Percentiles rank a stretch among this genome's conserved stretches.
phyloP scores from a whole-genome alignment of 352 stramenopile species.

The Aphanomyces euteiches region DNA sequence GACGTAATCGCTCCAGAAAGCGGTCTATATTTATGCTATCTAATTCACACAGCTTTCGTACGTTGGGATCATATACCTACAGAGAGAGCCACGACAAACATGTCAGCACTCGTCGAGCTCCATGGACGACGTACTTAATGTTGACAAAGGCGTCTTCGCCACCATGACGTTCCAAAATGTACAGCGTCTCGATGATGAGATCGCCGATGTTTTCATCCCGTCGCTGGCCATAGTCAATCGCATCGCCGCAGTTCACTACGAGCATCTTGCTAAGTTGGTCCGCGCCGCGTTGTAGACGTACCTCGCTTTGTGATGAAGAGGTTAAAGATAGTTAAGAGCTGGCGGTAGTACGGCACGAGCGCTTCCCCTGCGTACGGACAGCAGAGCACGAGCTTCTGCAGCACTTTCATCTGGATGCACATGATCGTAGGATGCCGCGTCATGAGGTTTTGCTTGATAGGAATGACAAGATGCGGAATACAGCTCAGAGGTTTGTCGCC shows the following conservation, averaged over 20 bases:
- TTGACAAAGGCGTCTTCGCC: constrained; percentile 89
- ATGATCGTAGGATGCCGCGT: constrained; percentile 53
- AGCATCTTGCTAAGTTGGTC: background rate
- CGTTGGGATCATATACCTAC: constrained; percentile 95
- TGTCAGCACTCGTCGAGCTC: background rate
- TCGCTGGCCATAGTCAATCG: constrained; percentile 88
- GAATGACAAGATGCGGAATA: constrained; percentile 59
- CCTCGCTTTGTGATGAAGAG: constrained; percentile 84
- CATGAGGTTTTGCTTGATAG: constrained; percentile 68
- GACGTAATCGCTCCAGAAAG: background rate
- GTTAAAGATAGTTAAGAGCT: constrained; percentile 85
- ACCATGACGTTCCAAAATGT: constrained; percentile 79
- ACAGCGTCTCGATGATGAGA: constrained; percentile 83
- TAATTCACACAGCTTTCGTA: constrained; percentile 77
- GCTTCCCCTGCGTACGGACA: constrained; percentile 67
- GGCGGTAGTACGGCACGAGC: constrained; percentile 89
- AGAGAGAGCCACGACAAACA: constrained; percentile 20
- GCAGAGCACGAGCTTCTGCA: constrained; percentile 57
- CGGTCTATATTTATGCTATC: background rate
- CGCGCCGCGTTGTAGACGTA: background rate
- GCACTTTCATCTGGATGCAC: constrained; percentile 49
- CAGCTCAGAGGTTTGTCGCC: constrained; percentile 57
- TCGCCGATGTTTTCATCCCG: constrained; percentile 74
- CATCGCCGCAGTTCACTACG: constrained; percentile 80
- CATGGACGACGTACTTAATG: constrained; percentile 47